Base-by-base conservation (phyloP, 495 filamentous ascomycete genomes). In the Melanomma pulvis-pyrius region DNA sequence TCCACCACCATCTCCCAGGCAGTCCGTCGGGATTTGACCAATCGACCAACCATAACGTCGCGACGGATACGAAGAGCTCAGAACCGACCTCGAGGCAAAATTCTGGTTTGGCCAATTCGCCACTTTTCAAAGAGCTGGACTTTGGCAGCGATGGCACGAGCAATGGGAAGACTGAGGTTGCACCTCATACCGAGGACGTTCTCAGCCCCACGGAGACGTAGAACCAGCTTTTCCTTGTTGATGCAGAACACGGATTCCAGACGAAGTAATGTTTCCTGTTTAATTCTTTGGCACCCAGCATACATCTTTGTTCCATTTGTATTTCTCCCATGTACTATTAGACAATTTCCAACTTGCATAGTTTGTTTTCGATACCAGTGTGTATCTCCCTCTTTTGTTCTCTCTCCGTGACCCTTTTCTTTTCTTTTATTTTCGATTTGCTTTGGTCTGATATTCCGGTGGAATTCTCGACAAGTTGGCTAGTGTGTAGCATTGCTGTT, bases 91-190 rank as follows among this genome's bases (percentile, higher is more conserved):
- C 29, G 9, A 22, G 51, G 5, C n/a, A 36, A 17, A 28, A 65
- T 0, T 19, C 28, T 36, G 32, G 0, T 8, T 13, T 17, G 39
- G 4, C 53, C 9, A 39, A 21, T 9, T 47, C 17, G 22, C 65
- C 65, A n/a, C 9, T 63, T 7, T 68, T 68, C 39, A 58, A 63
- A 54, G 65, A 63, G 59, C 65, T 47, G 46, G 53, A 68, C 34
- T 68, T 68, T 54, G 53, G 53, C 25, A 41, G 28, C 2, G 63
- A 57, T 53, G 53, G 59, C 11, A 34, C 39, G 11, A 59, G 26
- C 17, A 36, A 47, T 54, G 53, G n/a, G 19, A 52, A 44, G 59
- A 26, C 8, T 29, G 53, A 41, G 24, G n/a, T 6, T 19, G 7
- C 32, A 50, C 1, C 24, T 41, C 12, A 5, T 19, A 44, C 5